A percentile compares a stretch with the other conserved stretches of the same genome.
Evolutionary conservation across 768 basidiomycete genomes (phyloP).

Genomic region (Amanita muscaria): DNA sequence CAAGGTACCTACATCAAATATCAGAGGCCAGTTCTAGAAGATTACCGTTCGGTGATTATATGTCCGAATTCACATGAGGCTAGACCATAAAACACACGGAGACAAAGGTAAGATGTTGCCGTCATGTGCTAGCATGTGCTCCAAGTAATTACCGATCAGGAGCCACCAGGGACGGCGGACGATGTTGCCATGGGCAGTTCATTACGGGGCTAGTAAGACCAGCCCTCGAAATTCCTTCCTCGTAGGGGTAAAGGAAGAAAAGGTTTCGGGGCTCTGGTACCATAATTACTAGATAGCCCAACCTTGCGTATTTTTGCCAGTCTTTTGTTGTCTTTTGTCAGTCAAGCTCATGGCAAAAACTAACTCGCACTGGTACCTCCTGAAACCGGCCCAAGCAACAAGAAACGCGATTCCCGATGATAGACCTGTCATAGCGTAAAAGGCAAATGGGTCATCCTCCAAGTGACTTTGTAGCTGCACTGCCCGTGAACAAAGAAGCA

Average conservation of each 20-base stretch:
- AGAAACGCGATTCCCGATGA: slow-evolving; percentile 51
- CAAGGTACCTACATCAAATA: too few species aligned
- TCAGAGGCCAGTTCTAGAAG: too few species aligned
- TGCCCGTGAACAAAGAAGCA: slow-evolving; percentile 3
- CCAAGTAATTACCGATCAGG: background rate
- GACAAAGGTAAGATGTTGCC: too few species aligned
- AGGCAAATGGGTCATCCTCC: slow-evolving; percentile 68
- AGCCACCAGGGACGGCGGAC: background rate
- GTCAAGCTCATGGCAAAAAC: slow-evolving; percentile 8
- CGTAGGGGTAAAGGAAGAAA: slow-evolving; percentile 44
- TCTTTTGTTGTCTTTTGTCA: slow-evolving; percentile 16
- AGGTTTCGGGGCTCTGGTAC: slow-evolving; percentile 18
- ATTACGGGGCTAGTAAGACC: slow-evolving; percentile 21
- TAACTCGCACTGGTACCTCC: slow-evolving; percentile 37
- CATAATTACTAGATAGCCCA: slow-evolving; percentile 30
- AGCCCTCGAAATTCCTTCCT: slow-evolving; percentile 30
- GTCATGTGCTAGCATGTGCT: background rate
- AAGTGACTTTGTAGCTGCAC: slow-evolving; percentile 63
- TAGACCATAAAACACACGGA: too few species aligned
- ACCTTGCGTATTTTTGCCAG: slow-evolving; percentile 39
- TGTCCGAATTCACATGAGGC: too few species aligned
- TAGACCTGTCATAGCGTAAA: slow-evolving; percentile 52
- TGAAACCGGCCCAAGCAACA: slow-evolving; percentile 58
- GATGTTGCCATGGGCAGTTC: background rate
- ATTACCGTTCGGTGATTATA: too few species aligned